Percentiles rank a stretch among this genome's conserved stretches.
Evolutionary conservation across 495 filamentous ascomycete genomes (phyloP).

Genomic region (Tuber magnatum): DNA sequence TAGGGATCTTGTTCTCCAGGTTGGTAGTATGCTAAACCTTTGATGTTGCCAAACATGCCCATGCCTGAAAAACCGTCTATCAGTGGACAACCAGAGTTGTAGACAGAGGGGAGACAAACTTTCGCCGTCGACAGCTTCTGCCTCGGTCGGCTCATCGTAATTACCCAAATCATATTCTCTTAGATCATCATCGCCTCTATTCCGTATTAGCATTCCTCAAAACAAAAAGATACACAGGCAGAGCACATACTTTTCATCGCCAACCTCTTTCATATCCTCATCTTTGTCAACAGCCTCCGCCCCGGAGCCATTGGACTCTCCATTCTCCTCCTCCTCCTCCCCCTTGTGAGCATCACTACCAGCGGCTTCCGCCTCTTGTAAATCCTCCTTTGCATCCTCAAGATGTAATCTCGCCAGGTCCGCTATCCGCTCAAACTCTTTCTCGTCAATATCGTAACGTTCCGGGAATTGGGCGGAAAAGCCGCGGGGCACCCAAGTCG

Average conservation of each 20-base stretch:
- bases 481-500: conserved; percentile 87
- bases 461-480: conserved; percentile 85
- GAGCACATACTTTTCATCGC: conserved; percentile 20
- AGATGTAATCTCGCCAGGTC: conserved; percentile 81
- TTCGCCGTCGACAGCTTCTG: conserved; percentile 65
- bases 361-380: conserved; percentile 45
- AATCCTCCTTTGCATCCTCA: conserved; percentile 81
- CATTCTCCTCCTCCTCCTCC: not conserved
- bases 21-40: conserved; percentile 84
- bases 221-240: not conserved
- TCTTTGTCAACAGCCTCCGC: conserved; percentile 42
- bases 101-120: conserved; percentile 7
- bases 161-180: conserved; percentile 93
- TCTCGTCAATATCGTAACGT: conserved; percentile 86
- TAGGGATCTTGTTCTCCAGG: conserved; percentile 92
- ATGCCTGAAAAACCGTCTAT: conserved; percentile 45
- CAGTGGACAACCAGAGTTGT: conserved; percentile 2
- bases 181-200: conserved; percentile 68
- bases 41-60: conserved; percentile 92
- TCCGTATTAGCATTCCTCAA: not conserved
- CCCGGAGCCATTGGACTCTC: conserved; percentile 48
- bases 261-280: conserved; percentile 29
- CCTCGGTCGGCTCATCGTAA: conserved; percentile 46
- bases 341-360: conserved; percentile 6
- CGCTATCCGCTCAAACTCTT: conserved; percentile 85